phyloP scores from a whole-genome alignment of 305 asterid genomes.

The Solanum hybrid region DNA sequence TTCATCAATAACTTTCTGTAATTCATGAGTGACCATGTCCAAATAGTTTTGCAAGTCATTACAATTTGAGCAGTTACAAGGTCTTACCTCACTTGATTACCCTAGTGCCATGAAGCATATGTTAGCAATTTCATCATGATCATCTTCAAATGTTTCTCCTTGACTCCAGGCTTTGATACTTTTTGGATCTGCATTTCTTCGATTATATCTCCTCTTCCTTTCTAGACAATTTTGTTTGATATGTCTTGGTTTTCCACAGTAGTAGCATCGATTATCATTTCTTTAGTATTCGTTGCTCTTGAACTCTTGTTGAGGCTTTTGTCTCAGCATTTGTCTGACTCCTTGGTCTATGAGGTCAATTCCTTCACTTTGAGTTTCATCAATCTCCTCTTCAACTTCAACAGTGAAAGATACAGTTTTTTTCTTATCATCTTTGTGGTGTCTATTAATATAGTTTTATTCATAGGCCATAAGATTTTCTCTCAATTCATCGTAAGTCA shows the following conservation, averaged over 20 bases:
- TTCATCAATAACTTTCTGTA: background rate
- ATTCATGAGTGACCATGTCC: background rate
- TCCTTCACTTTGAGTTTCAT: background rate
- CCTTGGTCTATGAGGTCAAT: background rate
- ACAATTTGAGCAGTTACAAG: background rate
- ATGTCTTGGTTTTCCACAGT: background rate
- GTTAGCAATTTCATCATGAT: background rate
- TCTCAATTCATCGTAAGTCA: background rate
- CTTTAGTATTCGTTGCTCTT: too few relatives aligned
- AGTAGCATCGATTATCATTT: background rate
- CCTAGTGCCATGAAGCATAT: background rate
- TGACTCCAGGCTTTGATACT: too few relatives aligned
- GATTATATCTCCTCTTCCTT: background rate
- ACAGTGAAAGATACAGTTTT: too few relatives aligned
- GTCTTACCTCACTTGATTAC: background rate
- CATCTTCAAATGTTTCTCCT: background rate
- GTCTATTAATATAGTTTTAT: background rate
- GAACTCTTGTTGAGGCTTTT: background rate
- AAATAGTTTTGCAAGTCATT: background rate
- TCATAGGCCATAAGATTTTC: background rate
- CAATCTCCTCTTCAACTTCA: too few relatives aligned
- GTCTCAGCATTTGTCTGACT: background rate
- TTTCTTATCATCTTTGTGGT: background rate
- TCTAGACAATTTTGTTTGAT: background rate
- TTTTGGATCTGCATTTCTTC: background rate